phyloP scores from a whole-genome alignment of 345 rosid species.

The Cardamine chenopodiifolia region DNA sequence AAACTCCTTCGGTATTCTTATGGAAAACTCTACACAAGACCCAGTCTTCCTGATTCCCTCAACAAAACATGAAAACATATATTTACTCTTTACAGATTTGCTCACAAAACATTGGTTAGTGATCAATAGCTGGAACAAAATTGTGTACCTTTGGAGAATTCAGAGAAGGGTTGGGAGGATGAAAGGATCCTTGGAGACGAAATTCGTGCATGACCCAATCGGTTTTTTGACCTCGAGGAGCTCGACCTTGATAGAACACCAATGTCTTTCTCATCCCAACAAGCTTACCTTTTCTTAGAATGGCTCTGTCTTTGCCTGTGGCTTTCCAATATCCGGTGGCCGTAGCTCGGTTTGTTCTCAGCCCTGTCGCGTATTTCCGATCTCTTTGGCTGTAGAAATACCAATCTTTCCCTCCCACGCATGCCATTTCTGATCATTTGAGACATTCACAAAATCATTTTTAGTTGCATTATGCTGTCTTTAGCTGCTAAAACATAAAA shows the following conservation, averaged over 20 bases:
- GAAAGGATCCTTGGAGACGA: slow-evolving; percentile 61
- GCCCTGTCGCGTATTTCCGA: slow-evolving; percentile 87
- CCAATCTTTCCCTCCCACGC: slow-evolving; percentile 89
- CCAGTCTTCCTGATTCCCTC: slow-evolving; percentile 73
- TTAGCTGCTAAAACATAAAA: not conserved
- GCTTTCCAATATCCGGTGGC: slow-evolving; percentile 94
- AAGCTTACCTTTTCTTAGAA: slow-evolving; percentile 55
- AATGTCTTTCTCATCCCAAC: slow-evolving; percentile 95
- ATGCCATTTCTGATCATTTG: slow-evolving; percentile 57
- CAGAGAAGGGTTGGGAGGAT: slow-evolving; percentile 43
- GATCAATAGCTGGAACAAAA: not conserved
- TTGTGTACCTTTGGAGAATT: slow-evolving; percentile 33
- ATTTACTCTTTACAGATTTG: slow-evolving; percentile 1
- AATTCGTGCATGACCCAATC: slow-evolving; percentile 98
- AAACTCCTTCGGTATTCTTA: slow-evolving; percentile 53
- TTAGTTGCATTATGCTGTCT: too few species aligned
- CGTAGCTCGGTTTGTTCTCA: slow-evolving; percentile 88
- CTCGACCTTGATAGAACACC: slow-evolving; percentile 92
- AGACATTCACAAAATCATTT: not conserved
- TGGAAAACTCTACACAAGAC: slow-evolving; percentile 73
- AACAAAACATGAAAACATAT: not conserved
- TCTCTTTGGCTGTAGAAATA: slow-evolving; percentile 88
- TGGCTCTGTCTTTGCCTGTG: slow-evolving; percentile 74
- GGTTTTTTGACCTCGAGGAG: slow-evolving; percentile 81
- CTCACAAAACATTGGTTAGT: not conserved